Evolutionary conservation across 78 protist genomes (phyloP).

Genomic region (Planoprotostelium fungivorum): DNA sequence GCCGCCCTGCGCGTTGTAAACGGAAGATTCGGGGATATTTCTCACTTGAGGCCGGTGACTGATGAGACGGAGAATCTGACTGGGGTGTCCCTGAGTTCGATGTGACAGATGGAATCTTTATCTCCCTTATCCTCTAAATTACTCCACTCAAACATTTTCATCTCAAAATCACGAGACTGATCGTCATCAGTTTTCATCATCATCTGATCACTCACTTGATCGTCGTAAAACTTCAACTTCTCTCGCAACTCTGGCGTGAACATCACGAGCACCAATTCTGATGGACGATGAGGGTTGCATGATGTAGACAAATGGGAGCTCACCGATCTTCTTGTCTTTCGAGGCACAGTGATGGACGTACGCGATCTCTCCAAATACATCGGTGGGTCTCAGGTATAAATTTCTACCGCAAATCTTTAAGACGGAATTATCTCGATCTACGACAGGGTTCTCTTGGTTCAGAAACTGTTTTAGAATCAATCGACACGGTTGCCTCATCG

Average conservation of each 20-base stretch:
- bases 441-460: background rate
- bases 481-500: background rate
- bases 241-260: background rate
- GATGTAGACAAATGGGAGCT: background rate
- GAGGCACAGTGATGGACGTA: background rate
- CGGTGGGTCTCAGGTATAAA: background rate
- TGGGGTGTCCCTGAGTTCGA: background rate
- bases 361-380: background rate
- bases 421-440: background rate
- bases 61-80: background rate
- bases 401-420: background rate
- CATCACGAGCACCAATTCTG: background rate
- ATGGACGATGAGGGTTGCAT: background rate
- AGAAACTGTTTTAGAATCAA: too few species aligned
- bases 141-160: background rate
- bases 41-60: background rate
- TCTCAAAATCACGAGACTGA: background rate
- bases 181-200: background rate
- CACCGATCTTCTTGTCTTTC: background rate
- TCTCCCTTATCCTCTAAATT: background rate
- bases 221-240: background rate
- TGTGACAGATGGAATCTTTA: background rate
- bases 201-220: background rate
- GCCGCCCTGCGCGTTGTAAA: background rate
- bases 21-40: background rate